These are phyloP conservation scores for Blumeriella jaapii DNA, from an alignment of 2,329 filamentous ascomycete genomes.

Conservation along the genomic window DNA sequence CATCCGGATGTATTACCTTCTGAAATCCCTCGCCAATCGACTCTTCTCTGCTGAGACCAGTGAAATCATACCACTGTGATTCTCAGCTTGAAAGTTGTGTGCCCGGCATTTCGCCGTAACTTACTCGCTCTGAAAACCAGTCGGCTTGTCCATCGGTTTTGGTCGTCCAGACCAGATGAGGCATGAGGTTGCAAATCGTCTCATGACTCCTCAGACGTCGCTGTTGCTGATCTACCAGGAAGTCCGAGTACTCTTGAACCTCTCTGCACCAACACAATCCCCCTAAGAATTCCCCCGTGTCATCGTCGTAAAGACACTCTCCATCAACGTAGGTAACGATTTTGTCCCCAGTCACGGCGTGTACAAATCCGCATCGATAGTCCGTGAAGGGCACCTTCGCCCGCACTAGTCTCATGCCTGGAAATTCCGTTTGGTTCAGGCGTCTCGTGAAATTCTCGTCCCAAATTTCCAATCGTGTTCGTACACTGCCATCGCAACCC, in stretches of 20 bases:
- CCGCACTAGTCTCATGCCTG: constrained; percentile 10
- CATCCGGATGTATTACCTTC: constrained; percentile 13
- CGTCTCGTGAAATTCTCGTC: constrained; percentile 11
- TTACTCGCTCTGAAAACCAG: constrained; percentile 18
- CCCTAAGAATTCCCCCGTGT: constrained; percentile 17
- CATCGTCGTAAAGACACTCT: constrained; percentile 20
- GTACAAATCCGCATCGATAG: constrained; percentile 14
- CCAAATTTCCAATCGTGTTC: constrained; percentile 13
- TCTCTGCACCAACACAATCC: constrained; percentile 19
- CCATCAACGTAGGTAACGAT: constrained; percentile 12
- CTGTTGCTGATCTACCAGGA: constrained; percentile 10
- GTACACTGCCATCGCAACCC: constrained; percentile 10
- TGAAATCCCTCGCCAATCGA: constrained; percentile 9
- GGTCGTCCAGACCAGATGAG: constrained; percentile 19
- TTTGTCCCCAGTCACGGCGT: constrained; percentile 10
- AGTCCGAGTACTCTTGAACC: constrained; percentile 14
- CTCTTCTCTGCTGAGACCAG: constrained; percentile 14
- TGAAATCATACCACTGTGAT: constrained; percentile 20
- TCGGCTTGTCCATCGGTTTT: constrained; percentile 13
- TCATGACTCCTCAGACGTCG: constrained; percentile 13
- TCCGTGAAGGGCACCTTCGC: constrained; percentile 6
- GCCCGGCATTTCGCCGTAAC: background rate
- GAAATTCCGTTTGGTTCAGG: constrained; percentile 11
- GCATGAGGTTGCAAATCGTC: constrained; percentile 19
- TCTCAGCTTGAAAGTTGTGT: background rate